Evolutionary conservation across 2,329 filamentous ascomycete genomes (phyloP).

Genomic region (Alternaria brassicicola): DNA sequence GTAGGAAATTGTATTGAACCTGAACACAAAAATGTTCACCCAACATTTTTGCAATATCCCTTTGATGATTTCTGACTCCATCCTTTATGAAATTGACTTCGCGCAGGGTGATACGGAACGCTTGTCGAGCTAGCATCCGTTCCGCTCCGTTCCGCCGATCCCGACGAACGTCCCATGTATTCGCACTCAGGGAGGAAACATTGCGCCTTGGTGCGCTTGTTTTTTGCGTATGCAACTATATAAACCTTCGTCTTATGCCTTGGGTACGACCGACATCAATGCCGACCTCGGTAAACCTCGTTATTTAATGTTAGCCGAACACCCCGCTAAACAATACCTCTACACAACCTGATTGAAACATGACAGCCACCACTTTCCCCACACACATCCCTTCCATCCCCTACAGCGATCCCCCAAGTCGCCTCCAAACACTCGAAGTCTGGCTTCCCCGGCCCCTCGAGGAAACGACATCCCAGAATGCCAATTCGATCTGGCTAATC

Average conservation of each 20-base stretch:
- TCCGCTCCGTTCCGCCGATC: neutral
- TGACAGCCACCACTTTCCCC: slow-evolving; percentile 24
- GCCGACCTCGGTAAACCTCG: neutral
- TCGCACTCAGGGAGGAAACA: neutral
- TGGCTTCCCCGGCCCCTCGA: slow-evolving; percentile 48
- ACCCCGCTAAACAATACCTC: slow-evolving; percentile 23
- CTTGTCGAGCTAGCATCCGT: neutral
- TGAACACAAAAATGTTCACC: slow-evolving; percentile 6
- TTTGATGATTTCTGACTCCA: neutral
- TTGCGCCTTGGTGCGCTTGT: neutral
- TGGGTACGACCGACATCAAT: neutral
- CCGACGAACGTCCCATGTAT: too few relatives aligned
- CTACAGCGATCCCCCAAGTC: slow-evolving; percentile 34
- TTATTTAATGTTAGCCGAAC: neutral
- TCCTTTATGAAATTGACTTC: too few relatives aligned
- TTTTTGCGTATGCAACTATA: neutral
- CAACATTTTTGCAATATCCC: neutral
- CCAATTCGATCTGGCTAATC: slow-evolving; percentile 44
- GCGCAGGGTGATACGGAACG: too few relatives aligned
- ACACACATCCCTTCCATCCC: slow-evolving; percentile 29
- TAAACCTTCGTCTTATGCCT: neutral
- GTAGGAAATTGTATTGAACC: slow-evolving; percentile 15
- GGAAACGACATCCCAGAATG: slow-evolving; percentile 9
- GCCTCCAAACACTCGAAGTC: slow-evolving; percentile 52
- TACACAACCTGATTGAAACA: slow-evolving; percentile 15